phyloP scores from a whole-genome alignment of 148 eudicot species.

The Drosera capensis region DNA sequence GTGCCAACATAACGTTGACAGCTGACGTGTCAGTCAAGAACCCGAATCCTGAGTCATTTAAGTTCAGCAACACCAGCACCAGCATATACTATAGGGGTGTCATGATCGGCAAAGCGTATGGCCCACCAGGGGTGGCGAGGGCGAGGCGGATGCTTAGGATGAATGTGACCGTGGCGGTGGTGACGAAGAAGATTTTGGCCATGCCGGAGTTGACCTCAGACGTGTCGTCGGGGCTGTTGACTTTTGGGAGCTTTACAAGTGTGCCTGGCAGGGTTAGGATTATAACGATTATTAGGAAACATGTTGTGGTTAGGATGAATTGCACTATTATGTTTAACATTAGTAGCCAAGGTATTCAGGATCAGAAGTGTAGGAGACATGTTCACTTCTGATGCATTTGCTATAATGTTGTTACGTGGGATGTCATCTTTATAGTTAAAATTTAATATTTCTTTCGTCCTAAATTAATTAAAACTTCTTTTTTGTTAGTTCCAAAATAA shows the following conservation, averaged over 20 bases:
- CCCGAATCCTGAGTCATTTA: neutral
- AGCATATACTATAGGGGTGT: neutral
- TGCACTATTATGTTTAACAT: neutral
- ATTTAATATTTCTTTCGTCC: too few relatives aligned
- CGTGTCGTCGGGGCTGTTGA: neutral
- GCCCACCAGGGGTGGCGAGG: neutral
- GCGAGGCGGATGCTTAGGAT: neutral
- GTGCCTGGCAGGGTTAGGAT: neutral
- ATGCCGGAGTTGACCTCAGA: neutral
- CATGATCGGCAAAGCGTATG: neutral
- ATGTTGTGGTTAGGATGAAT: neutral
- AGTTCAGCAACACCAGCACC: neutral
- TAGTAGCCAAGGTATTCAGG: conserved; percentile 6
- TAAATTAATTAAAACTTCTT: too few relatives aligned
- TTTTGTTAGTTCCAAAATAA: too few relatives aligned
- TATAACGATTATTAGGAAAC: neutral
- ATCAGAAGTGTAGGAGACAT: conserved; percentile 7
- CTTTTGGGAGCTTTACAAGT: neutral
- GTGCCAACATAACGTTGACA: neutral
- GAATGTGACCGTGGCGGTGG: neutral
- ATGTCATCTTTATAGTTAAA: too few relatives aligned
- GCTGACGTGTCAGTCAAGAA: neutral
- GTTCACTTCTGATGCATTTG: conserved; percentile 2
- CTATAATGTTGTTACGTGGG: too few relatives aligned
- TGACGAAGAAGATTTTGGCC: neutral